Conservation (phyloP, 441 rosid species). For the Eutrema salsugineum region DNA sequence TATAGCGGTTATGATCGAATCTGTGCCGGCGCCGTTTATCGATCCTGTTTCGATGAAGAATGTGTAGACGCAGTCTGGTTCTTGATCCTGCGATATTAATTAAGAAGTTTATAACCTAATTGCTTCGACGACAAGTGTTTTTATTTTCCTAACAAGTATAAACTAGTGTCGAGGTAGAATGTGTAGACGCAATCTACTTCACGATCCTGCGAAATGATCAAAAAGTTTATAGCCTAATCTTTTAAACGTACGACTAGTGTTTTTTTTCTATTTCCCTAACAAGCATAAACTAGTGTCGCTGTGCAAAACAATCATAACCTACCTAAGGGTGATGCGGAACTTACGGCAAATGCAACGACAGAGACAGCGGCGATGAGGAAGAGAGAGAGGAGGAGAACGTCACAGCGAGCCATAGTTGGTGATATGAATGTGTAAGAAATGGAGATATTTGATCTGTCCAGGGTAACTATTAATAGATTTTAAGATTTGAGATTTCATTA, state of each 20-base stretch:
- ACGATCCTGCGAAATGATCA: no score
- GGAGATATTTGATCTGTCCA: constrained; percentile 15
- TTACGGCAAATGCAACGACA: constrained; percentile 35
- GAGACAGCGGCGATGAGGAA: constrained; percentile 34
- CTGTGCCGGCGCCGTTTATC: constrained; percentile 46
- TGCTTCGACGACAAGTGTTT: no score
- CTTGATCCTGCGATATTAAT: constrained; percentile 32
- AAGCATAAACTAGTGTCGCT: no score
- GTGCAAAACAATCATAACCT: neutral
- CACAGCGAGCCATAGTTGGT: constrained; percentile 4
- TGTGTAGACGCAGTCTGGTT: constrained; percentile 53
- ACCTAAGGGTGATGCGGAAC: neutral
- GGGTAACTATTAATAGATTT: constrained; percentile 16
- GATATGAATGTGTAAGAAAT: neutral
- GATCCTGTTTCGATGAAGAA: constrained; percentile 58
- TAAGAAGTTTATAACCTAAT: neutral
- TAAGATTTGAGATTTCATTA: neutral
- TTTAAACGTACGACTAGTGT: no score
- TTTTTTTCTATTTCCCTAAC: no score
- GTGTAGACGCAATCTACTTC: no score
- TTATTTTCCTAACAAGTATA: no score
- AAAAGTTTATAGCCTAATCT: no score
- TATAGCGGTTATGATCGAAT: constrained; percentile 48
- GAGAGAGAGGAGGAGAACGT: constrained; percentile 25
- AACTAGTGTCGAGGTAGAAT: no score